phyloP scores from a whole-genome alignment of 768 basidiomycete genomes.

The Hortiboletus flavorubellus region DNA sequence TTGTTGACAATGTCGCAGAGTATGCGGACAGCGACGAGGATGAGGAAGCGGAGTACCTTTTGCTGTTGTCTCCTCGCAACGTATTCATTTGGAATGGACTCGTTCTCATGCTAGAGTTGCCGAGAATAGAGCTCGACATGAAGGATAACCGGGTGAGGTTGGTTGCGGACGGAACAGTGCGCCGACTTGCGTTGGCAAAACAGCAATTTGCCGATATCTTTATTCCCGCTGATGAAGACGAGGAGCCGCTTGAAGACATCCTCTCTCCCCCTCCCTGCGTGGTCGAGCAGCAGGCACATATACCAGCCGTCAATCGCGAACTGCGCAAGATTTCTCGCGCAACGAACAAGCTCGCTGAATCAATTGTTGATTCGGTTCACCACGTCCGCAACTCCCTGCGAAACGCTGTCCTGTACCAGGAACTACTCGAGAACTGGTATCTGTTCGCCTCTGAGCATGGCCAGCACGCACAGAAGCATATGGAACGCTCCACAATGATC shows the following conservation, averaged over 20 bases:
- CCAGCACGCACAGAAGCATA: conserved; percentile 81
- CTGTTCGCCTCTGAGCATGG: conserved; percentile 96
- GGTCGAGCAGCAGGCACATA: conserved; percentile 83
- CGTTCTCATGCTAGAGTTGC: conserved; percentile 73
- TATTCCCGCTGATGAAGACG: conserved; percentile 59
- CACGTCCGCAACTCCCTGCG: conserved; percentile 71
- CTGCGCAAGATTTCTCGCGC: conserved; percentile 87
- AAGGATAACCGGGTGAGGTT: conserved; percentile 89
- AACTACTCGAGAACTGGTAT: conserved; percentile 92
- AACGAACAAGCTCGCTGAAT: conserved; percentile 86
- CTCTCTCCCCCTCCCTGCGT: conserved; percentile 48
- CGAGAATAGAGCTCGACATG: conserved; percentile 75
- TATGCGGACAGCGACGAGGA: conserved; percentile 51
- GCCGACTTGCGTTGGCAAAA: conserved; percentile 72
- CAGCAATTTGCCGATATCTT: conserved; percentile 70
- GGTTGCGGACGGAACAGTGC: conserved; percentile 84
- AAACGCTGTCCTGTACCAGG: conserved; percentile 65
- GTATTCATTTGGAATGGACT: conserved; percentile 92
- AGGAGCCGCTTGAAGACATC: conserved; percentile 44
- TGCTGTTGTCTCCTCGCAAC: conserved; percentile 80
- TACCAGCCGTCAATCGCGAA: conserved; percentile 86
- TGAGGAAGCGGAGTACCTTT: conserved; percentile 66
- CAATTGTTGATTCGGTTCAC: conserved; percentile 89
- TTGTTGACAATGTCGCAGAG: conserved; percentile 36
- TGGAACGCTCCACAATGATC: conserved; percentile 67